Conservation (phyloP, 2,329 filamentous ascomycete species). For the Nothophaeocryptopus gaeumannii region DNA sequence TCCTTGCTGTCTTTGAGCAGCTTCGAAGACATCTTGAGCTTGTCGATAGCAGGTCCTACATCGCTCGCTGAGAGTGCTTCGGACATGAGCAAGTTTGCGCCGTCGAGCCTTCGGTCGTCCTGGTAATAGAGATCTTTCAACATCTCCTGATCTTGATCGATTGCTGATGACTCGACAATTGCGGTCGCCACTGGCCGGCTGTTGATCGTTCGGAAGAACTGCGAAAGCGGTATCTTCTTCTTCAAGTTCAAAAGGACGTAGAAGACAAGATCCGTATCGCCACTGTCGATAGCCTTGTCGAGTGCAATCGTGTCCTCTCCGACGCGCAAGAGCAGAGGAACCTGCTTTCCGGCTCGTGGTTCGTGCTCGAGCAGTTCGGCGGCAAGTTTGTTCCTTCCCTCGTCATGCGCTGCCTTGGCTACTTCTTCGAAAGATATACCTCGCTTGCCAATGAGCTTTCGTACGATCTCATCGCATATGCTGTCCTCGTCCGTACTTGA, state of each 20-base stretch:
- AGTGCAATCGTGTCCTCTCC: slow-evolving; percentile 92
- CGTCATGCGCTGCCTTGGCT: slow-evolving; percentile 87
- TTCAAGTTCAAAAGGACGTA: slow-evolving; percentile 84
- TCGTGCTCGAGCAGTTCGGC: slow-evolving; percentile 92
- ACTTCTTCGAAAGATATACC: slow-evolving; percentile 96
- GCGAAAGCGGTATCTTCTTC: slow-evolving; percentile 83
- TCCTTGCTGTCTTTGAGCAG: slow-evolving; percentile 83
- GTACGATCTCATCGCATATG: slow-evolving; percentile 81
- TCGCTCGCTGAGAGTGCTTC: slow-evolving; percentile 76
- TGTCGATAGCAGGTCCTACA: slow-evolving; percentile 70
- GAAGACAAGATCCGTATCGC: slow-evolving; percentile 89
- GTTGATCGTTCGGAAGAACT: slow-evolving; percentile 91
- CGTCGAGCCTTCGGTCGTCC: slow-evolving; percentile 85
- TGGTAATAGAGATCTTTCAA: slow-evolving; percentile 98
- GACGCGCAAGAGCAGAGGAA: slow-evolving; percentile 88
- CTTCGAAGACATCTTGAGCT: slow-evolving; percentile 81
- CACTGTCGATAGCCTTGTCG: slow-evolving; percentile 94
- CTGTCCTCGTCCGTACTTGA: slow-evolving; percentile 83
- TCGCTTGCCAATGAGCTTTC: slow-evolving; percentile 79
- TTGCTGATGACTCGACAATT: slow-evolving; percentile 80
- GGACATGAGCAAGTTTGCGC: slow-evolving; percentile 79
- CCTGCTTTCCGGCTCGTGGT: slow-evolving; percentile 90
- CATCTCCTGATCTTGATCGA: slow-evolving; percentile 73
- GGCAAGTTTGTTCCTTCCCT: slow-evolving; percentile 83
- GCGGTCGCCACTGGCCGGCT: slow-evolving; percentile 80